Evolutionary conservation across 2,329 filamentous ascomycete genomes (phyloP), one percentile per base, ranked within the genome.

Genomic region (Sporothrix mexicana): DNA sequence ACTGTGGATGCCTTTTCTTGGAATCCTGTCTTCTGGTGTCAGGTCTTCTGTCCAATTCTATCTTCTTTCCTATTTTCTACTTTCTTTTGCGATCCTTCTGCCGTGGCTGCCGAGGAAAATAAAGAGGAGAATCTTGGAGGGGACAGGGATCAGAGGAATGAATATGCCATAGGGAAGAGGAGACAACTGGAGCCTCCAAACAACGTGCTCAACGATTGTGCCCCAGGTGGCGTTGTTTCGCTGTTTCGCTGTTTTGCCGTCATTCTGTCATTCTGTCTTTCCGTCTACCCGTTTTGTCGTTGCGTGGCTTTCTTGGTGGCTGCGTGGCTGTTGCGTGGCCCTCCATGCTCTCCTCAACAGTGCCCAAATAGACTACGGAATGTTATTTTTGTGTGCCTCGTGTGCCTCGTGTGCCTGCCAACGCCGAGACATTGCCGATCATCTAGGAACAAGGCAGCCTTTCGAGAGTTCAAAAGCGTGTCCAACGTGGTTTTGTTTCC

Each of bases 241-340:
- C 30, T 36, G 3, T 36, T 5, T 5, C 7, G 30, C 30, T 7
- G 3, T 36, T 7, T 36, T 5, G 5, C 30, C 7, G 30, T 36
- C 30, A 6, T 36, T 36, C 30, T 7, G 30, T 36, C 30, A n/a
- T 5, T 36, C 30, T 36, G 30, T 36, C 30, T 36, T 36, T 36
- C 30, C 30, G 30, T 36, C 30, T 36, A 36, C 4, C 7, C 7
- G 30, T 36, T 36, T 36, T 7, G 30, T 36, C 30, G 49, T 53
- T 7, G 49, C 53, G 23, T 57, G 53, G 53, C 23, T 30, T 9
- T 30, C 61, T 36, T 43, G 25, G 59, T 10, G 13, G 41, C 13
- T 64, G 61, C 61, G 61, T 64, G 61, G 61, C 61, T 64, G 61
- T n/a, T 64, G 61, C 61, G 61, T 64, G 36, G 59, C 25, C 30